Evolutionary conservation across 2,329 filamentous ascomycete genomes (phyloP), one percentile per base, ranked within the genome.

Genomic region (Trichoderma arundinaceum): DNA sequence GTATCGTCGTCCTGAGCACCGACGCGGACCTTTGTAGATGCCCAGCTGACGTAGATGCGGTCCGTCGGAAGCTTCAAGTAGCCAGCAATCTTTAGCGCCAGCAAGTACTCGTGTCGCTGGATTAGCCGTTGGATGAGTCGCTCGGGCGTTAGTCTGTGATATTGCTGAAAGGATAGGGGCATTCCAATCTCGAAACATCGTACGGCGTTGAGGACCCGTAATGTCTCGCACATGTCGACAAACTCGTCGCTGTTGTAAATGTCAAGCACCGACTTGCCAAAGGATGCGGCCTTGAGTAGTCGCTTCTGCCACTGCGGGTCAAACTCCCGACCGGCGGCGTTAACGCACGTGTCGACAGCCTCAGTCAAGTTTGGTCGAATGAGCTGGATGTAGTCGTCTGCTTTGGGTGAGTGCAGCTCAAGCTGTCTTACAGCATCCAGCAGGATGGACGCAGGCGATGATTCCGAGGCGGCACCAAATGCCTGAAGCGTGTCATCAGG

Each of bases 161-260:
- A 98, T 77, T 99, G 94, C 69, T 97, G 94, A 74, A 95, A 96
- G 4, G 94, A 96, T 4, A 99, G 77, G 0, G 94, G 93, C 22
- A 99, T 81, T 2, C 95, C 95, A 61, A 98, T 86, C 72, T 96
- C 91, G 75, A 95, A 98, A 76, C 91, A 96, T 59, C 95, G 89
- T 12, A 94, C 91, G 7, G 94, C 94, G 72, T 97, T 98, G 54
- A 99, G 83, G 0, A 99, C 94, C 15, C 95, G 90, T 15, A 99
- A 80, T 0, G 90, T 95, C 77, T 99, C 94, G 71, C 93, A 97
- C 90, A 97, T 98, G 69, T 98, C 94, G 62, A 99, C 95, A 78
- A 98, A 99, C 70, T 99, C 94, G 74, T 99, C 95, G 74, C 94
- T 97, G 77, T 95, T 97, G 79, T 98, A 99, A 12, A 98, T 88